These are phyloP conservation scores for Myotisia sp. DNA, from an alignment of 2,329 filamentous ascomycete species.

Conservation along the genomic window DNA sequence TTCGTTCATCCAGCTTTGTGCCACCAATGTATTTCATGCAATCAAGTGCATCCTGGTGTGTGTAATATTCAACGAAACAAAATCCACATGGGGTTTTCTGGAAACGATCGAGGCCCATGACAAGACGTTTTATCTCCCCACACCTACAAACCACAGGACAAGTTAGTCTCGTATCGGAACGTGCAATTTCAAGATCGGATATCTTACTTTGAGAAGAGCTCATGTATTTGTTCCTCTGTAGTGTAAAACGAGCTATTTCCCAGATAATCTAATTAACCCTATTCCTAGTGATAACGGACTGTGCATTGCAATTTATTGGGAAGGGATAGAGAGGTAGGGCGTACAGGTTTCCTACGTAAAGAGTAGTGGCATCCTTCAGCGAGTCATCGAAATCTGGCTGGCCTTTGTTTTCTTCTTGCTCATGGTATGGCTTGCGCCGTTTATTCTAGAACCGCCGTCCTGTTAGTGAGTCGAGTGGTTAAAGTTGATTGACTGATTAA, in stretches of 20 bases:
- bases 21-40: constrained; percentile 98
- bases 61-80: constrained; percentile 99
- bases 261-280: neutral
- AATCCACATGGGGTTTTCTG: constrained; percentile 97
- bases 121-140: constrained; percentile 91
- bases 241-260: constrained; percentile 74
- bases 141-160: constrained; percentile 34
- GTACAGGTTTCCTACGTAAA: constrained; percentile 93
- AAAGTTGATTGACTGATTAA: constrained; percentile 1
- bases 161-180: neutral
- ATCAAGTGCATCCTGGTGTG: constrained; percentile 88
- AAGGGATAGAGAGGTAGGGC: constrained; percentile 18
- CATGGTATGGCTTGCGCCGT: constrained; percentile 49
- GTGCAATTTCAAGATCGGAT: neutral
- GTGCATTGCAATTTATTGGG: too few species aligned
- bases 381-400: constrained; percentile 56
- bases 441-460: constrained; percentile 46
- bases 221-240: constrained; percentile 96
- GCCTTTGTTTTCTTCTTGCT: constrained; percentile 43
- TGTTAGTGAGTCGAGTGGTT: too few species aligned
- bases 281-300: too few species aligned
- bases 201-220: constrained; percentile 71
- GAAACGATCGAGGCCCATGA: constrained; percentile 96
- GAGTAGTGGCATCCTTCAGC: constrained; percentile 73
- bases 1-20: constrained; percentile 92